Evolutionary conservation across 805 yeast species (phyloP).

Genomic region (Babjeviella inositovora): DNA sequence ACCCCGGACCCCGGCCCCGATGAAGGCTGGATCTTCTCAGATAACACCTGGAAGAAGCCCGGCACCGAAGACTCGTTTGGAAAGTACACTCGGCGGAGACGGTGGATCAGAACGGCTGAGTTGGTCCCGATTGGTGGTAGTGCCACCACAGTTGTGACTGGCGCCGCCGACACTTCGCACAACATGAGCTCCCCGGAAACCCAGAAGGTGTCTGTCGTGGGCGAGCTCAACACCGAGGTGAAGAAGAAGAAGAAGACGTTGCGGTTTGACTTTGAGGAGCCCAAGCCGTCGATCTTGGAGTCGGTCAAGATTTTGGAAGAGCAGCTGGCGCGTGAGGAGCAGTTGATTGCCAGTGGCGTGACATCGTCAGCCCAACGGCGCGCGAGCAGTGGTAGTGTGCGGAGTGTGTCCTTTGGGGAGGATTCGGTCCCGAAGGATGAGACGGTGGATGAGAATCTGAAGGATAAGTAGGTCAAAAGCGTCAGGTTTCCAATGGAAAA

Average conservation of each 20-base stretch:
- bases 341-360: too few species aligned
- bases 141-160: neutral
- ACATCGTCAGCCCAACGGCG: too few species aligned
- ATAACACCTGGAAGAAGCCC: conserved; percentile 90
- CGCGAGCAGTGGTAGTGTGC: too few species aligned
- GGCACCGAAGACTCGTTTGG: conserved; percentile 76
- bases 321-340: too few species aligned
- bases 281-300: neutral
- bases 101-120: conserved; percentile 95
- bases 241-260: neutral
- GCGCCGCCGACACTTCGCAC: neutral
- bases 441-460: too few species aligned
- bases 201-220: neutral
- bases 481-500: too few species aligned
- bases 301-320: neutral
- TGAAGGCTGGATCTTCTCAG: conserved; percentile 81
- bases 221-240: neutral
- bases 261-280: too few species aligned
- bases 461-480: too few species aligned
- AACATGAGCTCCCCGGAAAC: neutral
- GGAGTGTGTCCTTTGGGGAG: too few species aligned
- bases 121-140: conserved; percentile 27
- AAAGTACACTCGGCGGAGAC: conserved; percentile 83
- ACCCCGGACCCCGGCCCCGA: conserved; percentile 60
- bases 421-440: too few species aligned